Evolutionary conservation across 2,329 filamentous ascomycete genomes (phyloP).

Genomic region (Fusarium sp.): DNA sequence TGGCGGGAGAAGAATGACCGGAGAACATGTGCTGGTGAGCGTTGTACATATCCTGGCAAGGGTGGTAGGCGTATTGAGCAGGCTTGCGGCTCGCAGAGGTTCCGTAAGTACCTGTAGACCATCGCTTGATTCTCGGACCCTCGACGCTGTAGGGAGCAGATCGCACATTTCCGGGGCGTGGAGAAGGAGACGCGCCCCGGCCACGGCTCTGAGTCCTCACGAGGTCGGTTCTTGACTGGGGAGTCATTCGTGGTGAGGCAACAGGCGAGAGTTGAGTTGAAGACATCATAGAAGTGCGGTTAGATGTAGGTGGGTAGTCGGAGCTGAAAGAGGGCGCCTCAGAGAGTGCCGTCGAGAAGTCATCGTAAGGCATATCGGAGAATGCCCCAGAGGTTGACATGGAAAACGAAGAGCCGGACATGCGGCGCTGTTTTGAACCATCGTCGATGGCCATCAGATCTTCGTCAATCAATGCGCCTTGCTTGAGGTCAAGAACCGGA

Average conservation of each 20-base stretch:
- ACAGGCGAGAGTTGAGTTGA: conserved; percentile 80
- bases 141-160: conserved; percentile 80
- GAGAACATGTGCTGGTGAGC: conserved; percentile 66
- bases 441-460: conserved; percentile 65
- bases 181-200: conserved; percentile 75
- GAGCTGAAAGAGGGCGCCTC: conserved; percentile 76
- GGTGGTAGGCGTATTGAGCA: conserved; percentile 73
- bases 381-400: conserved; percentile 75
- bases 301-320: conserved; percentile 75
- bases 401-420: conserved; percentile 81
- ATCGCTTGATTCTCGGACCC: conserved; percentile 75
- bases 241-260: conserved; percentile 75
- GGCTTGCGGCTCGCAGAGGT: conserved; percentile 67
- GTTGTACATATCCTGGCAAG: conserved; percentile 70
- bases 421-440: conserved; percentile 68
- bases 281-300: conserved; percentile 77
- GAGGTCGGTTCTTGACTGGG: conserved; percentile 71
- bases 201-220: conserved; percentile 76
- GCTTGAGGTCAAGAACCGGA: conserved; percentile 72
- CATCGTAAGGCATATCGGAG: conserved; percentile 79
- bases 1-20: conserved; percentile 58
- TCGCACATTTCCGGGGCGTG: conserved; percentile 72
- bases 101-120: conserved; percentile 82
- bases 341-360: conserved; percentile 74
- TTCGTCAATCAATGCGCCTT: conserved; percentile 62